A percentile compares a stretch with the other conserved stretches of the same genome.
These are phyloP conservation scores for Citrus mangshanensis DNA, from an alignment of 345 rosid species.

Conservation along the genomic window DNA sequence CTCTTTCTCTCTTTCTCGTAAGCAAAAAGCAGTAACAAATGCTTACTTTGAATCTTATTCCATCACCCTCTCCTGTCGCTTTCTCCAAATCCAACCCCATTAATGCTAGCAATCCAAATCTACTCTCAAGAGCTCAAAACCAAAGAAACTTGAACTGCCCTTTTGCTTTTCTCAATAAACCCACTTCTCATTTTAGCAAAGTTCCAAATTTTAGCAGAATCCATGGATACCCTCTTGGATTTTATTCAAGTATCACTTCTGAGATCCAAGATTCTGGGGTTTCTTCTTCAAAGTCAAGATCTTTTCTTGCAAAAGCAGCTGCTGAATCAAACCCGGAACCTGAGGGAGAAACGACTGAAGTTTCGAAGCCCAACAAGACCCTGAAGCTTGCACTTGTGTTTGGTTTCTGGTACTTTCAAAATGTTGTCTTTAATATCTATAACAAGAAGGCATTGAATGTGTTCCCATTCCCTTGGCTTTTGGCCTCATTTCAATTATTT, in stretches of 20 bases:
- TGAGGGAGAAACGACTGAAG: slow-evolving; percentile 28
- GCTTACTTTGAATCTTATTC: slow-evolving; percentile 50
- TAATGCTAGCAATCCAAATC: slow-evolving; percentile 32
- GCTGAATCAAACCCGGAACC: slow-evolving; percentile 39
- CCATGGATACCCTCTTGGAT: slow-evolving; percentile 33
- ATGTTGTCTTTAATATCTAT: slow-evolving; percentile 90
- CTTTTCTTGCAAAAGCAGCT: slow-evolving; percentile 40
- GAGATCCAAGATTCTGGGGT: slow-evolving; percentile 41
- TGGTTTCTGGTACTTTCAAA: slow-evolving; percentile 92
- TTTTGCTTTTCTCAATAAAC: slow-evolving; percentile 26
- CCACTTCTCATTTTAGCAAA: slow-evolving; percentile 20
- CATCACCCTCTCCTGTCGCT: slow-evolving; percentile 38
- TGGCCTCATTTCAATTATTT: slow-evolving; percentile 89
- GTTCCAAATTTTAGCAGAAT: slow-evolving; percentile 21
- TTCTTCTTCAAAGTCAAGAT: slow-evolving; percentile 33
- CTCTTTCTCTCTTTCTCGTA: slow-evolving; percentile 9
- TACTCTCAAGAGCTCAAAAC: slow-evolving; percentile 30
- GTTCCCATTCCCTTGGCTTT: slow-evolving; percentile 96
- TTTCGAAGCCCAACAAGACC: slow-evolving; percentile 42
- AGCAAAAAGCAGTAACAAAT: slow-evolving; percentile 23
- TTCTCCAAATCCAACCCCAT: slow-evolving; percentile 36
- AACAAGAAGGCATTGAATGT: slow-evolving; percentile 85
- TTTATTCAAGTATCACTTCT: slow-evolving; percentile 24
- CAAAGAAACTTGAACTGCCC: slow-evolving; percentile 18
- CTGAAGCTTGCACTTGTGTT: slow-evolving; percentile 69